Conservation (phyloP, 2,329 filamentous ascomycete genomes). For the Diplocarpon rosae region DNA sequence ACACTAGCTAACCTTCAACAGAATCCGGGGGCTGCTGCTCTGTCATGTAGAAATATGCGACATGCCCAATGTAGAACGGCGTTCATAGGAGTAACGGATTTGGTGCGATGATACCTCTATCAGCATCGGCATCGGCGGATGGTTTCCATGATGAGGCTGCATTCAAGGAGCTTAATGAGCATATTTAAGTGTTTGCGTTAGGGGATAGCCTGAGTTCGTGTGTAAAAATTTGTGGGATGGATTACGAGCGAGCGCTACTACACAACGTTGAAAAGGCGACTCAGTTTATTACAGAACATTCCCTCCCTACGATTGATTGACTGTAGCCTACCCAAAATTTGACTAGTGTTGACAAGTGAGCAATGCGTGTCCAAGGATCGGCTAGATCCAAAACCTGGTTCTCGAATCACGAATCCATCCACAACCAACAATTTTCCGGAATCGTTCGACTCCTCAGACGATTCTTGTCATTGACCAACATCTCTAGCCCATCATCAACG, state of each 20-base stretch:
- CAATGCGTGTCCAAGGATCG: no score
- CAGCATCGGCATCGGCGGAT: constrained; percentile 6
- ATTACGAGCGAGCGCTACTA: constrained; percentile 1
- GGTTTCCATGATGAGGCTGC: constrained; percentile 6
- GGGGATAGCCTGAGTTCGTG: constrained; percentile 7
- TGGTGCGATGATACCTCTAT: constrained; percentile 13
- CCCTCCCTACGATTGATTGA: neutral
- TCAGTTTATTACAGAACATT: neutral
- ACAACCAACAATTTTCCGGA: no score
- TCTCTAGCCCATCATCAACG: no score
- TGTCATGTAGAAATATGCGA: constrained; percentile 57
- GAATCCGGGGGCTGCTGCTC: constrained; percentile 60
- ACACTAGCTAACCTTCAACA: constrained; percentile 1
- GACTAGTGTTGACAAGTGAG: neutral
- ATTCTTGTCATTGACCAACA: no score
- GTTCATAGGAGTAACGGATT: constrained; percentile 17
- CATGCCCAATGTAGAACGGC: constrained; percentile 7
- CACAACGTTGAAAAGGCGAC: no score
- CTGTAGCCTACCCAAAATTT: constrained; percentile 1
- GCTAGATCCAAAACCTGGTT: no score
- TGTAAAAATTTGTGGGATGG: constrained; percentile 11
- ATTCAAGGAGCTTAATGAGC: constrained; percentile 8
- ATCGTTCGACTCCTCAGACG: no score
- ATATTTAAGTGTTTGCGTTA: constrained; percentile 15
- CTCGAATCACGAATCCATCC: no score